Base-by-base conservation (phyloP, 257 asterid species). In the Perilla frutescens region DNA sequence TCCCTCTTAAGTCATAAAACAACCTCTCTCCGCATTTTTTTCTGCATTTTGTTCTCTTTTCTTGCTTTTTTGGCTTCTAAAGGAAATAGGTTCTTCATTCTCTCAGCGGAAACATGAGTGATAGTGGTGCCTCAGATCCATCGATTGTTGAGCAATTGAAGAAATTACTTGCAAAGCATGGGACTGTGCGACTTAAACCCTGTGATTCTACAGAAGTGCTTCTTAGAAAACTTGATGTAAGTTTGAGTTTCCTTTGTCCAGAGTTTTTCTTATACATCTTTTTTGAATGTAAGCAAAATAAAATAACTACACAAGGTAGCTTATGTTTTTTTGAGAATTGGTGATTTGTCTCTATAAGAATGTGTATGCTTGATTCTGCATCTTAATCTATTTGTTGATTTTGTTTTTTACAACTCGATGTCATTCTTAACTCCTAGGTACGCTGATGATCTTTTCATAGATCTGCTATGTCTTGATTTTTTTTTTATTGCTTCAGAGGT, bases 201-300 rank as follows among this genome's bases (percentile, higher is more conserved):
- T 29, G 43, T 66, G 66, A 11, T 64, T 77, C 70, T 65, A 39
- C 54, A 1, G 66, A 72, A 11, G 66, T 58, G 58, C 65, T 71
- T 72, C 37, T 56, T 32, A 2, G n/a, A 13, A 63, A 36, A 70
- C 73, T 63, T 63, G 73, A 77, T 71, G 81, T 77, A 71, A 64
- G 63, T 37, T 48, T 32, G 13, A 29, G 14, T 40, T 2, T 43
- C 43, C 29, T 13, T 49, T 55, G 31, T 36, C 43, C 26, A 36
- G 32, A 37, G 2, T 68, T 31, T 68, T 48, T 45, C 13, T 13
- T 63, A 2, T 71, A 6, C 36, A 12, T 29, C 8, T 68, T 48
- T 68, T 40, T 50, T 54, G 14, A 6, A 5, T 66, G 44, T 26
- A 48, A 34, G 48, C 59, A 40, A 29, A 70, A 57, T 40, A 41